Evolutionary conservation across 192 early-diverging fungal species (phyloP), one percentile per base, ranked within the genome.

Genomic region (Backusella luteola): DNA sequence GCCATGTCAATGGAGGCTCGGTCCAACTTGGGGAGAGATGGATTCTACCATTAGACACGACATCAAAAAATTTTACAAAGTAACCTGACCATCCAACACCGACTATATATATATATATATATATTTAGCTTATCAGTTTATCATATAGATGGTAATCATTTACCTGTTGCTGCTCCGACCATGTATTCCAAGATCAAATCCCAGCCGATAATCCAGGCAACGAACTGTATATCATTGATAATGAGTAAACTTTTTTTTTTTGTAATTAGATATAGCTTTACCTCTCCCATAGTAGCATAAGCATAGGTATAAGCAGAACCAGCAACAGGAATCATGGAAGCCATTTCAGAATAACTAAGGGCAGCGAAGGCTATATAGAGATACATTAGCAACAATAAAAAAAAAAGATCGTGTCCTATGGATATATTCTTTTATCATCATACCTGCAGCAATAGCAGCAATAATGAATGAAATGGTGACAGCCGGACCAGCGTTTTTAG

Each of bases 121-220:
- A n/a, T n/a, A n/a, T n/a, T n/a, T n/a, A n/a, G n/a, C n/a, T 23
- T 56, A 53, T 21, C 17, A 53, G 5, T n/a, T 21, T n/a, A n/a
- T 53, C 1, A 26, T 56, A 21, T 5, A 21, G 9, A 56, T n/a
- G 21, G 26, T 8, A 12, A 2, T 9, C 2, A 21, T 8, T 79
- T 70, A 75, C 89, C 86, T 17, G 94, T 91, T 2, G 94, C 92
- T 19, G 94, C 92, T 4, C 93, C 92, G 9, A 96, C 91, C 80
- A 95, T 84, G 80, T 95, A 97, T 84, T 97, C 96, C 36, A 97
- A 84, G 12, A 95, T 92, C 36, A 97, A 81, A 84, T 95, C 92
- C 96, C 96, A 97, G 17, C 94, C 95, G 74, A 96, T 92, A 66
- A 95, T 92, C 96, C 96, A 97, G 3, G 91, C 95, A 23, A 94